A percentile compares a stretch with the other conserved stretches of the same genome.
phyloP scores from a whole-genome alignment of 208 protist genomes.

The Crithidia bombi region DNA sequence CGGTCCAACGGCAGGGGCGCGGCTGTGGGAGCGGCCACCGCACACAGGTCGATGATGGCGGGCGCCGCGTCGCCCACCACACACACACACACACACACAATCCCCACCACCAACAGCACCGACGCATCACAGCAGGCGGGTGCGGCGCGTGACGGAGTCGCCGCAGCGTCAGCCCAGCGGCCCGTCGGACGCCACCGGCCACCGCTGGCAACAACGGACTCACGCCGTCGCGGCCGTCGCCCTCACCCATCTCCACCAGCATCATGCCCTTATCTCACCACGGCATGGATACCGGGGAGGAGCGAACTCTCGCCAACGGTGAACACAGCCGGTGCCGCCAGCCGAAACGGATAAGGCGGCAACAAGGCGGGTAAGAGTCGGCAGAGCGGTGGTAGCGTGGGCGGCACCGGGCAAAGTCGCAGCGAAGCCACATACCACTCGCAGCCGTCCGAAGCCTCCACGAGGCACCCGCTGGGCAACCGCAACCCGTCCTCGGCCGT shows the following conservation, averaged over 20 bases:
- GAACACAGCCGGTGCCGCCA: background rate
- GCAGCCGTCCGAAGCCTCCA: background rate
- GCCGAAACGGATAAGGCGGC: background rate
- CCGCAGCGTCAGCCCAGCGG: background rate
- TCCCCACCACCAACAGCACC: background rate
- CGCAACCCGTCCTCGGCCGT: background rate
- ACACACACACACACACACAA: too few species aligned
- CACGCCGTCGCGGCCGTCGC: background rate
- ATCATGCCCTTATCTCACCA: background rate
- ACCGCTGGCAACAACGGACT: background rate
- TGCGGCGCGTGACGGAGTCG: background rate
- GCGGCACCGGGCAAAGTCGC: background rate
- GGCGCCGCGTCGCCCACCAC: too few species aligned
- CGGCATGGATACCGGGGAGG: background rate
- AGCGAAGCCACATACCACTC: background rate
- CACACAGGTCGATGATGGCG: too few species aligned
- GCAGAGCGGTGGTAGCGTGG: background rate
- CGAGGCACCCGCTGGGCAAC: too few species aligned
- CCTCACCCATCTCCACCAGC: too few species aligned
- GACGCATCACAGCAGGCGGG: background rate
- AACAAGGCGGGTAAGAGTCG: background rate
- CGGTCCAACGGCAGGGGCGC: background rate
- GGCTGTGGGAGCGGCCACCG: background rate
- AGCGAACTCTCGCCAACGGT: slow-evolving; percentile 1
- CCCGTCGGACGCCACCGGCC: background rate